Evolutionary conservation across 345 rosid genomes (phyloP), one percentile per base, ranked within the genome.

Genomic region (Conringia planisiliqua): DNA sequence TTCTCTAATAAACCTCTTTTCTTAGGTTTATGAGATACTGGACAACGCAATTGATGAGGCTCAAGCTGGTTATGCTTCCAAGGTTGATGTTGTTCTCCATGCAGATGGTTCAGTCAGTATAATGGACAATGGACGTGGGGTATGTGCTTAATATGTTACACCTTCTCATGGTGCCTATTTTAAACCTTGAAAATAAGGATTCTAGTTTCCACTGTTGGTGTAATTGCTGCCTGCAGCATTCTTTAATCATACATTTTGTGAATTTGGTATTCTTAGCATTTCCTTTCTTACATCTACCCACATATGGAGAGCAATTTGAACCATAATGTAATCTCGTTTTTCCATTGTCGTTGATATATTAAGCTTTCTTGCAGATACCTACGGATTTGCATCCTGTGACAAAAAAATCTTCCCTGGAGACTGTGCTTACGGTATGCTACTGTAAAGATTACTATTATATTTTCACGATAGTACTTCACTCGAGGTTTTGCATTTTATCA

Each of bases 1-100:
- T 56, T 60, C 51, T 8, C n/a, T 10, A 26, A 56, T 64, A 62
- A 29, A 62, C 11, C 9, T 73, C 55, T 65, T 72, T 66, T 46
- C 7, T 50, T 80, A 95, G 99, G 99, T 95, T 50, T 95, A 92
- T 72, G 99, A 95, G 81, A 95, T 95, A 77, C 82, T 95, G 76
- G 99, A 95, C 79, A 95, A 95, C 77, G 99, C 96, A 26, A 86
- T 95, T 40, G 99, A 95, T 69, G 99, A 95, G 84, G 98, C 98
- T 59, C 99, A 95, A 85, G 98, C 98, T 9, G 99, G 99, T 47
- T 85, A 80, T 83, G 99, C 98, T 47, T 83, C 96, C 43, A 85
- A 83, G 51, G 76, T 95, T 62, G 87, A 88, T 40, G 92, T 92
- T 35, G 33, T 88, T 79, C 71, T 96, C 10, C 87, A 81, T 77